A percentile compares a stretch with the other conserved stretches of the same genome.
These are phyloP conservation scores for Pochonia chlamydosporia DNA, from an alignment of 2,329 filamentous ascomycete species.

Conservation along the genomic window DNA sequence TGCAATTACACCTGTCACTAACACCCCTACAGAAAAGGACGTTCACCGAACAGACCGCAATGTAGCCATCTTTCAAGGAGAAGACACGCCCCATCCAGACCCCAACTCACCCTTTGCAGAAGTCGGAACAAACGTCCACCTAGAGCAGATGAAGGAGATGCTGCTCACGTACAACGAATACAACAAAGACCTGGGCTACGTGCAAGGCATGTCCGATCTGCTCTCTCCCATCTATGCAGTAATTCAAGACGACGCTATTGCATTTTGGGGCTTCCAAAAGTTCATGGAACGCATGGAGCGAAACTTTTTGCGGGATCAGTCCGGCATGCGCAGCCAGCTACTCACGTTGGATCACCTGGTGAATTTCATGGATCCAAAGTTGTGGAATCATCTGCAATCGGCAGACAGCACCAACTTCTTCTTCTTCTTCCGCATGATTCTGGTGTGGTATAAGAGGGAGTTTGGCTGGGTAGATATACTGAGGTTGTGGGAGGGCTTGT, in stretches of 20 bases:
- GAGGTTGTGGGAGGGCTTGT: slow-evolving; percentile 84
- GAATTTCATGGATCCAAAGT: slow-evolving; percentile 90
- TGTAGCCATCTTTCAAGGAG: slow-evolving; percentile 90
- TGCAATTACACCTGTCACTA: slow-evolving; percentile 8
- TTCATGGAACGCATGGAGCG: slow-evolving; percentile 99
- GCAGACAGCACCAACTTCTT: slow-evolving; percentile 98
- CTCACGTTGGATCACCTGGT: slow-evolving; percentile 89
- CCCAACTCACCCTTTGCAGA: slow-evolving; percentile 92
- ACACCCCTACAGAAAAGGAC: slow-evolving; percentile 72
- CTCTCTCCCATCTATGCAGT: slow-evolving; percentile 95
- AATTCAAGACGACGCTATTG: slow-evolving; percentile 92
- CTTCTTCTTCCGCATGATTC: slow-evolving; percentile 98
- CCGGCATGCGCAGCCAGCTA: slow-evolving; percentile 90
- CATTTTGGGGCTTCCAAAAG: slow-evolving; percentile 91
- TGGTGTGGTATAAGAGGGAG: slow-evolving; percentile 98
- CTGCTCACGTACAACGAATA: slow-evolving; percentile 97
- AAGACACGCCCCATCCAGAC: slow-evolving; percentile 94
- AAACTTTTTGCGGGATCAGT: slow-evolving; percentile 93
- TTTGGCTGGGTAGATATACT: slow-evolving; percentile 86
- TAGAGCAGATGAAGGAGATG: slow-evolving; percentile 99
- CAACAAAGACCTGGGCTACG: slow-evolving; percentile 91
- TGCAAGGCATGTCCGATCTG: slow-evolving; percentile 97
- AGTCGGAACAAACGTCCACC: slow-evolving; percentile 89
- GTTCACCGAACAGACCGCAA: slow-evolving; percentile 95
- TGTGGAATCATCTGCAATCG: slow-evolving; percentile 83